Conservation (phyloP, 176 grass and related monocot genomes). For the Eleusine indica region DNA sequence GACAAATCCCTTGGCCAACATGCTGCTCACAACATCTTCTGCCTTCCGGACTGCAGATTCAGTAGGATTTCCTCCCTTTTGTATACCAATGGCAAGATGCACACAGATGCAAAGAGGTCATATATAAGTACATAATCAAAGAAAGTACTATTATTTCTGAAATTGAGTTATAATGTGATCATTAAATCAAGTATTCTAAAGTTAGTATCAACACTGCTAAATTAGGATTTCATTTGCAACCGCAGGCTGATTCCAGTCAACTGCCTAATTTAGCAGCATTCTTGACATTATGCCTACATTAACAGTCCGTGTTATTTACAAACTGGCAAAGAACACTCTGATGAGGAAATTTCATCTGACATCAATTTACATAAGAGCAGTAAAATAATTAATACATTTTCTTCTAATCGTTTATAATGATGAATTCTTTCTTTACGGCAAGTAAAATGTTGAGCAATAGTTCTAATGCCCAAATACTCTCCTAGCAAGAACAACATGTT, state of each 20-base stretch:
- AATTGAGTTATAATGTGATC: background rate
- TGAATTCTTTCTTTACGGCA: background rate
- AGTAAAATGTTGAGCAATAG: background rate
- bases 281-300: background rate
- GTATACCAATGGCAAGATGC: slow-evolving; percentile 5
- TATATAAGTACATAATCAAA: slow-evolving; percentile 7
- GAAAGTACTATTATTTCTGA: background rate
- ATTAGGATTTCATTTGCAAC: background rate
- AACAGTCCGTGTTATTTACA: background rate
- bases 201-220: background rate
- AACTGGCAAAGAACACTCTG: too few relatives aligned
- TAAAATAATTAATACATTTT: background rate
- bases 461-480: background rate
- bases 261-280: background rate
- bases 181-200: background rate
- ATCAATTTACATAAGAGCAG: too few relatives aligned
- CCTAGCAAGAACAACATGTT: background rate
- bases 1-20: slow-evolving; percentile 96
- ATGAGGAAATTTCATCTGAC: too few relatives aligned
- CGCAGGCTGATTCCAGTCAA: background rate
- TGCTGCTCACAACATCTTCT: slow-evolving; percentile 95
- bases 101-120: slow-evolving; percentile 31
- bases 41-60: slow-evolving; percentile 80
- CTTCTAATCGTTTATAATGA: background rate
- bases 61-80: slow-evolving; percentile 47